These are phyloP conservation scores for Mesembryanthemum crystallinum DNA, from an alignment of 148 eudicot species.

Conservation along the genomic window DNA sequence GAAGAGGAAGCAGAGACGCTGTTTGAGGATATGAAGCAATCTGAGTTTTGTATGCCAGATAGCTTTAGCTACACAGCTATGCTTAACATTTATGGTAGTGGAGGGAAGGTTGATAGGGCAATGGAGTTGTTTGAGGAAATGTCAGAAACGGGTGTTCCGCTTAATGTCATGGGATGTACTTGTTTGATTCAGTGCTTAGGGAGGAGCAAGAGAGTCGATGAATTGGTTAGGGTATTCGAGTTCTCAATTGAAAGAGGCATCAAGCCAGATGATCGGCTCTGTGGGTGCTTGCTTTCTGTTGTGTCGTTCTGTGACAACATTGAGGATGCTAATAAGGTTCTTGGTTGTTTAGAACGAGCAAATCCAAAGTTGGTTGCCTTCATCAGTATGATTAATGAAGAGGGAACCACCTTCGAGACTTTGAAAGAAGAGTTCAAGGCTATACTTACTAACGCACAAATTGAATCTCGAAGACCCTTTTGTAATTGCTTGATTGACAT, in stretches of 20 bases:
- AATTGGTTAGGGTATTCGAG: constrained; percentile 68
- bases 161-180: constrained; percentile 92
- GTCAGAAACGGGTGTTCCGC: constrained; percentile 51
- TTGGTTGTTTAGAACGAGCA: constrained; percentile 59
- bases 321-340: constrained; percentile 57
- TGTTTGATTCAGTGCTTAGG: constrained; percentile 94
- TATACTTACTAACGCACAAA: constrained; percentile 49
- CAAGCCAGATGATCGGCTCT: constrained; percentile 79
- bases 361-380: constrained; percentile 63
- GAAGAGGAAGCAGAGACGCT: constrained; percentile 82
- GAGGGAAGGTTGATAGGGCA: constrained; percentile 82
- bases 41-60: constrained; percentile 63
- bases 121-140: constrained; percentile 71
- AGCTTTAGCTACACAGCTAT: constrained; percentile 92
- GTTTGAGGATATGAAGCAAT: constrained; percentile 83
- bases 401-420: constrained; percentile 40
- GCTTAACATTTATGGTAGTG: constrained; percentile 84
- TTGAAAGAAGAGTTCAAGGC: constrained; percentile 64
- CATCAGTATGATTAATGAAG: constrained; percentile 43
- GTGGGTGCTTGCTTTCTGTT: constrained; percentile 89
- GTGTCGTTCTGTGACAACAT: constrained; percentile 54
- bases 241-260: constrained; percentile 53
- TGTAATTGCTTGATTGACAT: constrained; percentile 95
- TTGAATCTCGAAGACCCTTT: constrained; percentile 78
- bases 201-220: constrained; percentile 66